phyloP scores from a whole-genome alignment of 805 yeast species.

The Schwanniomyces sp. region DNA sequence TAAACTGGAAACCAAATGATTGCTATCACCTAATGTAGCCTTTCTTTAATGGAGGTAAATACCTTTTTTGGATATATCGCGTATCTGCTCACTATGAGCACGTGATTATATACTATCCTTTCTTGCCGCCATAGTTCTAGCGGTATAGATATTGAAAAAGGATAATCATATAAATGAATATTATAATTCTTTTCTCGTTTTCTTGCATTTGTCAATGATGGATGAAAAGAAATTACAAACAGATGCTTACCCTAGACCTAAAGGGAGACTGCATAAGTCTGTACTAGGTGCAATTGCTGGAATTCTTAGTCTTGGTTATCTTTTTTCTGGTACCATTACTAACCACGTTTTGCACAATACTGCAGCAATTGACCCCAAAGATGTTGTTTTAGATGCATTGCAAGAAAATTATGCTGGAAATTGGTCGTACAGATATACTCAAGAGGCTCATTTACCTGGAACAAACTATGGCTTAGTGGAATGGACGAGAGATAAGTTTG shows the following conservation, averaged over 20 bases:
- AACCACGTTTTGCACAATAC: background rate
- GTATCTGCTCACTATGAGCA: background rate
- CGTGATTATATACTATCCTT: background rate
- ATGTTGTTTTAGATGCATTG: constrained; percentile 23
- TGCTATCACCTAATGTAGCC: too few relatives aligned
- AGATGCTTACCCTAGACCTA: background rate
- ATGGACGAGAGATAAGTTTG: constrained; percentile 51
- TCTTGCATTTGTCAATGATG: background rate
- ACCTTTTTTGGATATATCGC: too few relatives aligned
- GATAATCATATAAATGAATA: background rate
- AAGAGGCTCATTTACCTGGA: constrained; percentile 48
- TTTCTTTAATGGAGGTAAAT: too few relatives aligned
- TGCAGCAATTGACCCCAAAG: constrained; percentile 1
- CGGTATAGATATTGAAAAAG: background rate
- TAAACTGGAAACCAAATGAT: too few relatives aligned
- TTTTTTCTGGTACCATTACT: background rate
- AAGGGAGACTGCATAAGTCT: background rate
- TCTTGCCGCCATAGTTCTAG: background rate
- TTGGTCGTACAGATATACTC: constrained; percentile 42
- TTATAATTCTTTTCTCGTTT: background rate
- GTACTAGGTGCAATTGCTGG: background rate
- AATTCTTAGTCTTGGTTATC: background rate
- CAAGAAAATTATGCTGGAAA: constrained; percentile 39
- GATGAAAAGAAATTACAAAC: background rate
- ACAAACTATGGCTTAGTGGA: constrained; percentile 44